These are phyloP conservation scores for Fusarium robinianum DNA, from an alignment of 2,329 filamentous ascomycete species.

Conservation along the genomic window DNA sequence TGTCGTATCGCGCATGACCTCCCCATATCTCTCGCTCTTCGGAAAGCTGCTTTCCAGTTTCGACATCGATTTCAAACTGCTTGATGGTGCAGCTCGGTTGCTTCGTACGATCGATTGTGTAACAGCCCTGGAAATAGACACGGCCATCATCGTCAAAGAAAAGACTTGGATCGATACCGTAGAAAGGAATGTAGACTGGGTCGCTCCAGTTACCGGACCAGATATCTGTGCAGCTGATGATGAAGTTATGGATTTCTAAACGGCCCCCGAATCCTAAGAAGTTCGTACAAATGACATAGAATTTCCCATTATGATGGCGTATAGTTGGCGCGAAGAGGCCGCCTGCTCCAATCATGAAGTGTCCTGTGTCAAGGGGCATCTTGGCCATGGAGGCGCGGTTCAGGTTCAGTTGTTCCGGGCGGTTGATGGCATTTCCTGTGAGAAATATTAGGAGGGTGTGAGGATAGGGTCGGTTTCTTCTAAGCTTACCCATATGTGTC, in stretches of 20 bases:
- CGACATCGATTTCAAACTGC: constrained; percentile 30
- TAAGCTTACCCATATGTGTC: constrained; percentile 16
- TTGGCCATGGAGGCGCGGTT: constrained; percentile 5
- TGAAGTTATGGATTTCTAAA: constrained; percentile 29
- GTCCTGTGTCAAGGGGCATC: constrained; percentile 18
- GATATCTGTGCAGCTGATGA: constrained; percentile 30
- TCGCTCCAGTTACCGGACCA: constrained; percentile 35
- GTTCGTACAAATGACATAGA: constrained; percentile 38
- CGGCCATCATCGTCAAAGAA: constrained; percentile 45
- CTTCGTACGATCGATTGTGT: constrained; percentile 4
- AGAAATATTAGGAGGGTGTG: background rate
- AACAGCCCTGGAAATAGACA: constrained; percentile 38
- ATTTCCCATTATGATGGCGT: constrained; percentile 26
- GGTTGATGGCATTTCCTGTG: constrained; percentile 24
- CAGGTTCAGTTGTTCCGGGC: constrained; percentile 15
- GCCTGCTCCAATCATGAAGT: constrained; percentile 16
- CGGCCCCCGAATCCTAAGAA: background rate
- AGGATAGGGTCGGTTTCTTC: background rate
- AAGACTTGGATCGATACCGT: constrained; percentile 51
- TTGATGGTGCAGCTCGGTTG: constrained; percentile 31
- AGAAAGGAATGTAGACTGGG: constrained; percentile 44
- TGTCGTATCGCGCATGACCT: constrained; percentile 26
- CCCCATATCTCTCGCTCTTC: constrained; percentile 25
- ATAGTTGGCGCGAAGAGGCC: constrained; percentile 35
- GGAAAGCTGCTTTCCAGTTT: constrained; percentile 26